Evolutionary conservation across 23 red algal species (phyloP), one percentile per base, ranked within the genome.

Genomic region (Pyropia haitanensis): DNA sequence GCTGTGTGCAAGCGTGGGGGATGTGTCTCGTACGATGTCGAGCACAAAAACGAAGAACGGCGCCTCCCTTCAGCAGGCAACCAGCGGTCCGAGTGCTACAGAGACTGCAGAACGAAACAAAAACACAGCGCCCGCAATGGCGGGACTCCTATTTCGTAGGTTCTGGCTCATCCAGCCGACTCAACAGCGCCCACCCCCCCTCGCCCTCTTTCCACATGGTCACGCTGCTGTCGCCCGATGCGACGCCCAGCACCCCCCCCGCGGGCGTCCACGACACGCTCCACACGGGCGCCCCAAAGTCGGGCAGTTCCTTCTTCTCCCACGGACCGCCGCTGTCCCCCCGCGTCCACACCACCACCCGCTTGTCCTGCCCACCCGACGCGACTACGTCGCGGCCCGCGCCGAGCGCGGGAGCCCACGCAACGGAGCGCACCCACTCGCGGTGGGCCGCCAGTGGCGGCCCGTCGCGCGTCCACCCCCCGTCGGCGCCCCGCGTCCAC

Each of bases 341-440:
- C 19, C 76, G 94, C 33, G 28, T 85, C 94, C 94, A 98, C 52
- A 98, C 28, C 34, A 90, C 58, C 18, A 98, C 94, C 20, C 79
- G 84, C 54, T 78, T 82, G 65, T 98, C 94, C 77, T 98, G 78
- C 18, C 83, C 73, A 34, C 67, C 77, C 17, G 67, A 73, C 17
- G 94, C 77, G 32, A 98, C 80, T 32, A 76, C 51, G 21, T 64
- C 61, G 14, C 73, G 49, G 3, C 77, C 71, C 59, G 87, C 58
- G 4, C 94, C 86, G 33, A 89, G 51, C 28, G 83, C 83, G 1
- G 85, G 94, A 5, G 84, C 85, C 94, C 94, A 98, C 24, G 94
- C 85, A 13, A 98, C 94, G 49, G 67, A 49, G 22, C 94, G 82
- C 20, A 98, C 94, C 94, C 88, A 91, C 10, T 98, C 94, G 27